These are phyloP conservation scores for Rhynchospora breviuscula DNA, from an alignment of 176 grass and related monocot genomes.

Conservation along the genomic window DNA sequence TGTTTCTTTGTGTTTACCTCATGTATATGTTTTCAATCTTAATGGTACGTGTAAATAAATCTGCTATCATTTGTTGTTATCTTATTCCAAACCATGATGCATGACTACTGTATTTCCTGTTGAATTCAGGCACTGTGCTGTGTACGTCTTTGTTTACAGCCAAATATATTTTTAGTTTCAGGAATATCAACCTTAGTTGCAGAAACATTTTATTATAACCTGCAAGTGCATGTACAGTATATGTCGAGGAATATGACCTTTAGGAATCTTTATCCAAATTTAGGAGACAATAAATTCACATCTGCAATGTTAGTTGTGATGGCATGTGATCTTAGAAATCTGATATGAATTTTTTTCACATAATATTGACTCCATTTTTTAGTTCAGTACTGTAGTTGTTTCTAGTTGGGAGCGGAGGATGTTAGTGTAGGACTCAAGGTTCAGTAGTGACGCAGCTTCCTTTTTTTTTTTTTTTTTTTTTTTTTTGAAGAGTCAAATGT, in stretches of 20 bases:
- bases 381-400: too few species aligned
- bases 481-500: too few species aligned
- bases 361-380: too few species aligned
- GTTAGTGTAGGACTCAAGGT: too few species aligned
- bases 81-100: not conserved
- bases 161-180: not conserved
- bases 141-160: not conserved
- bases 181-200: not conserved
- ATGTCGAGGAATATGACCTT: not conserved
- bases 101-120: not conserved
- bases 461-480: too few species aligned
- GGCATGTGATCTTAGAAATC: too few species aligned
- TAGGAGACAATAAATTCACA: too few species aligned
- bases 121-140: not conserved
- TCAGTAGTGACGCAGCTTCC: not conserved
- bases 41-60: conserved; percentile 21
- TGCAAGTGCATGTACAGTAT: not conserved
- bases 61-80: conserved; percentile 7
- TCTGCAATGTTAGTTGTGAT: too few species aligned
- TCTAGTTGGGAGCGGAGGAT: too few species aligned
- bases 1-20: not conserved
- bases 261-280: too few species aligned
- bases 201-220: not conserved
- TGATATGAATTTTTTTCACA: too few species aligned
- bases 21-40: conserved; percentile 16